Conservation (phyloP, 2,329 filamentous ascomycete genomes). For the Sporothrix globosa region DNA sequence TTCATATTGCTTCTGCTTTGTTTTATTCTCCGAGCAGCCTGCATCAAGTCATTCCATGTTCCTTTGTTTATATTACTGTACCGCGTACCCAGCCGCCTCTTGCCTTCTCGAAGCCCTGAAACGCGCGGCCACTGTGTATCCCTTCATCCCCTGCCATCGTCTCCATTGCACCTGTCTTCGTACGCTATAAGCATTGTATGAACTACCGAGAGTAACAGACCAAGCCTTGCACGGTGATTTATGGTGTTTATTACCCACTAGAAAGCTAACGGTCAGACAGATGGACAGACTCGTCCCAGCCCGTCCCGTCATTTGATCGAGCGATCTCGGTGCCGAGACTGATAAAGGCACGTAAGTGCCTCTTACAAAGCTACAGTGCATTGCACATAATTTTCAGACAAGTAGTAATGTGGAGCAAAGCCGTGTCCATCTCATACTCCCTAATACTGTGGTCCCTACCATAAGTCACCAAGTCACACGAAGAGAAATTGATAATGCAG, state of each 20-base stretch:
- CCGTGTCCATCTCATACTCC: not conserved
- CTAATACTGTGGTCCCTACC: not conserved
- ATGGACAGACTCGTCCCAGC: constrained; percentile 4
- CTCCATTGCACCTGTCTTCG: no score
- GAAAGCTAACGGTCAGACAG: not conserved
- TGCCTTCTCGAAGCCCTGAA: constrained; percentile 3
- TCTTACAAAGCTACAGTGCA: no score
- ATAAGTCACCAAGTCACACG: not conserved
- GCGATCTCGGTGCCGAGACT: not conserved
- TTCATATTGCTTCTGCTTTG: not conserved
- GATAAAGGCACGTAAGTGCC: not conserved
- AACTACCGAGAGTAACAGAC: not conserved
- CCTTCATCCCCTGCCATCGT: not conserved
- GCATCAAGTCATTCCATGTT: not conserved
- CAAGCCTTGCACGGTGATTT: not conserved
- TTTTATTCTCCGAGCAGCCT: not conserved
- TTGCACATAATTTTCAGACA: no score
- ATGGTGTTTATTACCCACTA: not conserved
- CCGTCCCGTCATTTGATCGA: not conserved
- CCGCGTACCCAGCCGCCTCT: not conserved
- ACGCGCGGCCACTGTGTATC: constrained; percentile 9
- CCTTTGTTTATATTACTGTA: not conserved
- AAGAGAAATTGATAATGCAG: no score
- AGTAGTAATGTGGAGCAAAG: not conserved
- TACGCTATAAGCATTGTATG: not conserved